Conservation (phyloP, 1,284 basidiomycete species). For the Schizophyllum amplum region DNA sequence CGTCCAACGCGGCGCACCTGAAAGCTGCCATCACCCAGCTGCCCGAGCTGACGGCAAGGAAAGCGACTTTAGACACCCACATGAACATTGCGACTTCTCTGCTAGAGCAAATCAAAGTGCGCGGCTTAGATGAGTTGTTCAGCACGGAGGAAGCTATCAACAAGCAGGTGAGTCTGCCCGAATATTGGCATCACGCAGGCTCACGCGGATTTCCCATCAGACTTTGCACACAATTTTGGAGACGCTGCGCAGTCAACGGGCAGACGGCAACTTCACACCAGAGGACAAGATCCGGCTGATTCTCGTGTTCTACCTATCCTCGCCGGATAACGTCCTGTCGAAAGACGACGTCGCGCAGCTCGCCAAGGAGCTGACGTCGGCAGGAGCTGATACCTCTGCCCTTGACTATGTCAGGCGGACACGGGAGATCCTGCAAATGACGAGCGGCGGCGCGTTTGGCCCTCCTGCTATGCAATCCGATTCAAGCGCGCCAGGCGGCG, state of each 20-base stretch:
- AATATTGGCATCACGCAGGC: conserved; percentile 2
- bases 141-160: conserved; percentile 89
- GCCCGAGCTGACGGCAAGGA: conserved; percentile 95
- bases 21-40: conserved; percentile 98
- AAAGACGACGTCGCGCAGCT: conserved; percentile 86
- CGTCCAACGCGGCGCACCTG: conserved; percentile 89
- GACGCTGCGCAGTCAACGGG: conserved; percentile 61
- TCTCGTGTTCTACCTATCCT: conserved; percentile 89
- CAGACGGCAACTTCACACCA: conserved; percentile 60
- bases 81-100: conserved; percentile 99
- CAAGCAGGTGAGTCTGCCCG: conserved; percentile 52
- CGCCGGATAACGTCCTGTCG: conserved; percentile 69
- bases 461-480: conserved; percentile 32
- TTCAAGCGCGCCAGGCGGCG: conserved; percentile 58
- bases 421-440: conserved; percentile 87
- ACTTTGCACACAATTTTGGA: conserved; percentile 79
- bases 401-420: conserved; percentile 92
- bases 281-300: conserved; percentile 91
- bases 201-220: conserved; percentile 30
- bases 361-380: conserved; percentile 77
- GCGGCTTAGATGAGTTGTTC: conserved; percentile 94
- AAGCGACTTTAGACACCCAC: conserved; percentile 94
- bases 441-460: conserved; percentile 52
- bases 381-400: conserved; percentile 76
- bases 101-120: conserved; percentile 91